Base-by-base conservation (phyloP, 2,329 filamentous ascomycete genomes). In the Alternaria brassicae region DNA sequence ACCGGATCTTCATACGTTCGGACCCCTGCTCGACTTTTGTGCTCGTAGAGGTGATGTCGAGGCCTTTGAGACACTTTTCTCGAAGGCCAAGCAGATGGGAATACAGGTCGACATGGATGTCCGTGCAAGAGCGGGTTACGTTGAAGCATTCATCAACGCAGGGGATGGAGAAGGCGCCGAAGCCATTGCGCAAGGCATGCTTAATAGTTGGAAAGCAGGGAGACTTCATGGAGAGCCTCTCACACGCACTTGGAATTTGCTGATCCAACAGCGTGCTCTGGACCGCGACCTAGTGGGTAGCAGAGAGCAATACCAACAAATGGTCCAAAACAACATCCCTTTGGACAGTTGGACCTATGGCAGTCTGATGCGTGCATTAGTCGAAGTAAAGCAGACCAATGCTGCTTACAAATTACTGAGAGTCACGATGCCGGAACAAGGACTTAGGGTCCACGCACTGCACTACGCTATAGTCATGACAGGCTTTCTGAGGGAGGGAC, bases 161-260 rank as follows among this genome's bases (percentile, higher is more conserved):
- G 84, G 73, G 25, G 77, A 82, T 28, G 36, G 77, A 1, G 69
- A 78, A 21, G 69, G 71, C 41, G 82, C 81, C 6, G 72, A 80
- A 54, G 65, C 67, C 10, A 81, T 86, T 66, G 89, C 89, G 3
- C 84, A 88, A 73, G 79, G 79, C 37, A 80, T 91, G 48, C 86
- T 88, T 30, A 72, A 84, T 48, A 84, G 65, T 42, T 70, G 71
- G 60, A 61, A 63, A 53, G 53, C 62, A 27, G 74, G 72, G 19
- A 65, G 59, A 4, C 73, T 87, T 1, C 73, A 81, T 17, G 83
- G 86, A 1, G 39, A 70, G 27, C 80, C 83, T 2, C 80, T 84
- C 21, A 88, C 88, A 2, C 81, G 83, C 30, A 86, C 92, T 71
- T 97, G 91, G 91, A 97, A 97, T 72, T 83, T 87, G 53, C 79